Evolutionary conservation across 2,329 filamentous ascomycete genomes (phyloP), one percentile per base, ranked within the genome.

Genomic region (Cytospora piceicola): DNA sequence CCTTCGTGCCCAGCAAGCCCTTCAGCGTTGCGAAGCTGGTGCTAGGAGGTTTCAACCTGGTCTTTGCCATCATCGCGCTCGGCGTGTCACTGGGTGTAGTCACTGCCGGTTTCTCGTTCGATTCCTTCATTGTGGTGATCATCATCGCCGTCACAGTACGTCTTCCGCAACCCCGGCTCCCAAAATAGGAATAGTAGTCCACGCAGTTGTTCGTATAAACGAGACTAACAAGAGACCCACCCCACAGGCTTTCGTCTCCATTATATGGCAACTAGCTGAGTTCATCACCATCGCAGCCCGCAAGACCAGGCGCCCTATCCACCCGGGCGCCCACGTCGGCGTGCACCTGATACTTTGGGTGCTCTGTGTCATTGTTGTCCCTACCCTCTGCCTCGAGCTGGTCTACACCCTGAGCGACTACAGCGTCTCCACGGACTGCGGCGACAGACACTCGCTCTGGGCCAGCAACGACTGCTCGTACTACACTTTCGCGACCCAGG

Each of bases 241-340:
- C 52, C 11, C 6, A 15, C 56, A 82, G 80, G 75, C 77, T 24
- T 69, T 72, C 27, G 34, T 75, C 1, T 74, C 77, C 12, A 51
- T 80, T 8, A 2, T 80, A 51, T 81, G 80, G 77, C 76, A 76
- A 39, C 42, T 73, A 0, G 70, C 76, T 34, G 80, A 83, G 54
- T 68, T 80, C 57, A 70, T 81, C 63, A 77, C 74, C 30, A 73
- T 78, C 22, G 72, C 69, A 42, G 64, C 72, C 20, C 77, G 77
- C 46, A 74, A 72, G 8, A 73, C 70, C 58, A 71, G 74, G 29
- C 68, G 68, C 4, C 77, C 78, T 46, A 78, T 82, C 24, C 78
- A 80, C 61, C 80, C 81, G 0, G 80, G 79, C 30, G 77, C 76
- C 9, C 79, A 82, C 56, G 77, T 83, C 39, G 78, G 71, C 61